These are phyloP conservation scores for Plasmodium sp. DNA, from an alignment of 169 alveolate species.

Conservation along the genomic window DNA sequence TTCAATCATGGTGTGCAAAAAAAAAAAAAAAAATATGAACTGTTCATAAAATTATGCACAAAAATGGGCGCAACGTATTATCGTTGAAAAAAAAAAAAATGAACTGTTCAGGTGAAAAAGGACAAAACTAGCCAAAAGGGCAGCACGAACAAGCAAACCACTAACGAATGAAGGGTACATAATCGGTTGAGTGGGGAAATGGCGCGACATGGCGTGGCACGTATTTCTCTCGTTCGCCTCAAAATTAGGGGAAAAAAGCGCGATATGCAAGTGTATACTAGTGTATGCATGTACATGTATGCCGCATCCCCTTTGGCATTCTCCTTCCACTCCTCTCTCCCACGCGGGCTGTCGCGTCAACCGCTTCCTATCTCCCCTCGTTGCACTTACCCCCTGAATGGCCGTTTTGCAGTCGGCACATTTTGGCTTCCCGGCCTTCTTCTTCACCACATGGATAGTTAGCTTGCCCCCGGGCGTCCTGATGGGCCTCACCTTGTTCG, in stretches of 20 bases:
- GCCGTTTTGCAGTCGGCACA: constrained; percentile 87
- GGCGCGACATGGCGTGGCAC: not conserved
- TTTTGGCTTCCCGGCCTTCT: constrained; percentile 87
- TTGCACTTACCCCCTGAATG: constrained; percentile 80
- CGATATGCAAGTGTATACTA: not conserved
- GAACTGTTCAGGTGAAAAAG: not conserved
- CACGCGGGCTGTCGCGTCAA: not conserved
- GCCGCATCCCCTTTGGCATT: not conserved
- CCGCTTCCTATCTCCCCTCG: not conserved
- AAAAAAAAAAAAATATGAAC: not conserved
- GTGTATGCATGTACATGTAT: not conserved
- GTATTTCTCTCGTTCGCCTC: not conserved
- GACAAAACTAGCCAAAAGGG: not conserved
- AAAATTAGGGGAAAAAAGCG: not conserved
- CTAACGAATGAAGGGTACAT: not conserved
- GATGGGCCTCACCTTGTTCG: constrained; percentile 89
- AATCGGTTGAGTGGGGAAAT: not conserved
- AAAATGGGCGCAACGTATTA: not conserved
- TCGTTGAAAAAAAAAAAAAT: too few species aligned
- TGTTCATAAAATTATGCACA: not conserved
- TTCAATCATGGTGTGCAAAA: too few species aligned
- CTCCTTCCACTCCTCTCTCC: not conserved
- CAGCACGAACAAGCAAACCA: not conserved
- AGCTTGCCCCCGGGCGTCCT: constrained; percentile 92
- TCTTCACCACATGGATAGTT: constrained; percentile 82